phyloP scores from a whole-genome alignment of 2,329 filamentous ascomycete species.

The Fonsecaea monophora region DNA sequence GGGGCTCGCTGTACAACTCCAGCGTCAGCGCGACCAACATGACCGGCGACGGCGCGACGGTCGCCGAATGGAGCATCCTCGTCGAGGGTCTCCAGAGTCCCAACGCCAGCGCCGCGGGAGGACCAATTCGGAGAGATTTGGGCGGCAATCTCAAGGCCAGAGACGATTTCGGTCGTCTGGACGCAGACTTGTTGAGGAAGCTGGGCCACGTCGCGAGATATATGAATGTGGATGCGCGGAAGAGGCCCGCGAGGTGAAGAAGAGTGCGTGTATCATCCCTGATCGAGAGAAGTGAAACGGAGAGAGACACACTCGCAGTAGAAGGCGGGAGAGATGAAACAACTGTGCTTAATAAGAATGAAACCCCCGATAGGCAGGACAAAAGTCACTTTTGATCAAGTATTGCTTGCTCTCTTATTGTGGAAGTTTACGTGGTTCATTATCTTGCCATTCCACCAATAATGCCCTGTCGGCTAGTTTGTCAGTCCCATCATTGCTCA shows the following conservation, averaged over 20 bases:
- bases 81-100: conserved; percentile 32
- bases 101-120: not conserved
- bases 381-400: not conserved
- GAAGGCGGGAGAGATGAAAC: not conserved
- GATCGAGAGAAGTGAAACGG: not conserved
- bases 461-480: not conserved
- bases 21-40: conserved; percentile 44
- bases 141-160: conserved; percentile 20
- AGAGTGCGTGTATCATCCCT: not conserved
- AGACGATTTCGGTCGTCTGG: not conserved
- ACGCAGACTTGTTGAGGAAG: conserved; percentile 27
- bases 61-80: conserved; percentile 57
- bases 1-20: conserved; percentile 49
- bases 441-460: not conserved
- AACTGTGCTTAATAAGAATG: not conserved
- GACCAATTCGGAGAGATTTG: conserved; percentile 12
- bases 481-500: not conserved
- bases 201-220: conserved; percentile 26
- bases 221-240: conserved; percentile 9
- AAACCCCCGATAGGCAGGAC: not conserved
- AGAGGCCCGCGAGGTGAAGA: conserved; percentile 6
- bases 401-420: not conserved
- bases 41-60: conserved; percentile 53
- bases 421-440: not conserved
- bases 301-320: not conserved